A percentile compares a stretch with the other conserved stretches of the same genome.
These are phyloP conservation scores for Saprolegnia diclina DNA, from an alignment of 352 stramenopile genomes.

Conservation along the genomic window DNA sequence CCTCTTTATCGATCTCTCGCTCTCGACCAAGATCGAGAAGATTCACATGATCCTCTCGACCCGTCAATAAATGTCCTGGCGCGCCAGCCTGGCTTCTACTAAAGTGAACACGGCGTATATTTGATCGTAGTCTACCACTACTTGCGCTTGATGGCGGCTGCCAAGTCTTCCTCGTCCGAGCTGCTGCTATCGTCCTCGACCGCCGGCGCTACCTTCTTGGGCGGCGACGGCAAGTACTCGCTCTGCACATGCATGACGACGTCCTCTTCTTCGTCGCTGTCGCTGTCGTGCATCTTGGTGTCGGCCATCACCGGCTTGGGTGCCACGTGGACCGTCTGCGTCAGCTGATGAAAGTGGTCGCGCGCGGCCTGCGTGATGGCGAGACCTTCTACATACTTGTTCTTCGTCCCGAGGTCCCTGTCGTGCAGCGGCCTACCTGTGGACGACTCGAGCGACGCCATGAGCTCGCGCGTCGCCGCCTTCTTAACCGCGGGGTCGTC, in stretches of 20 bases:
- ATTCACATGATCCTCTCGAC: conserved; percentile 54
- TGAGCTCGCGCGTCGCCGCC: conserved; percentile 63
- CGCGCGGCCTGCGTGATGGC: conserved; percentile 38
- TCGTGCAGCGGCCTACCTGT: conserved; percentile 31
- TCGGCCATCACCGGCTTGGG: conserved; percentile 27
- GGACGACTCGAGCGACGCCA: conserved; percentile 64
- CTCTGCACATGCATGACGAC: conserved; percentile 58
- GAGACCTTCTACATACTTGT: conserved; percentile 25
- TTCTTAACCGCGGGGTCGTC: conserved; percentile 44
- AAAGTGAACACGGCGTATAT: conserved; percentile 20
- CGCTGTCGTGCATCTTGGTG: conserved; percentile 30
- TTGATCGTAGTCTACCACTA: conserved; percentile 23
- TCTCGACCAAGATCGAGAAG: conserved; percentile 94
- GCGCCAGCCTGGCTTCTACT: background rate
- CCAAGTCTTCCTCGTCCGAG: conserved; percentile 57
- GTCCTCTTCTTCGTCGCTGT: conserved; percentile 71
- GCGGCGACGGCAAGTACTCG: conserved; percentile 40
- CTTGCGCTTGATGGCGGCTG: conserved; percentile 71
- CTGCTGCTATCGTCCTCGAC: conserved; percentile 40
- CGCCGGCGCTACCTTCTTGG: background rate
- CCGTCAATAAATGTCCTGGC: conserved; percentile 22
- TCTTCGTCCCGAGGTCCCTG: background rate
- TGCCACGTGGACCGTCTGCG: conserved; percentile 38
- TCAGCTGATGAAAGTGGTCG: conserved; percentile 58
- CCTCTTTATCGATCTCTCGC: conserved; percentile 96